A percentile compares a stretch with the other conserved stretches of the same genome.
Conservation (phyloP, 2,329 filamentous ascomycete genomes). For the Neophaeococcomyces aloes region DNA sequence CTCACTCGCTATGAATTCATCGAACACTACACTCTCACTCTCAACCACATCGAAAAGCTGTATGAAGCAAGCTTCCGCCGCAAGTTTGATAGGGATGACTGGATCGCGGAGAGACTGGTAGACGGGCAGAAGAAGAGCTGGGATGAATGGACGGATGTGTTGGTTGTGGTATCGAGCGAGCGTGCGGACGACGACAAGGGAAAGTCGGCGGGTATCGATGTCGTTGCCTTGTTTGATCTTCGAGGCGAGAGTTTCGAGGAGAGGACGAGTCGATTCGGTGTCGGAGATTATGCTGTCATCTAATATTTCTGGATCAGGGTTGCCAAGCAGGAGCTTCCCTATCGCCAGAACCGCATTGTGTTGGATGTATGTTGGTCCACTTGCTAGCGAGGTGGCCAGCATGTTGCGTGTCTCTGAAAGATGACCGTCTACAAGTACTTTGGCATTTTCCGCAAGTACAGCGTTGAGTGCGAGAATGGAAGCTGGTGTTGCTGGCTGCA, state of each 20-base stretch:
- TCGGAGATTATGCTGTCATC: slow-evolving; percentile 44
- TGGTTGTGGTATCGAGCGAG: slow-evolving; percentile 69
- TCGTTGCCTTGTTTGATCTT: slow-evolving; percentile 68
- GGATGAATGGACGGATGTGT: slow-evolving; percentile 59
- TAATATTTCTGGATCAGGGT: slow-evolving; percentile 37
- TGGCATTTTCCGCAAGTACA: slow-evolving; percentile 69
- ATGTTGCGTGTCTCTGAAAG: slow-evolving; percentile 64
- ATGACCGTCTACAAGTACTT: slow-evolving; percentile 56
- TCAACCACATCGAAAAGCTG: slow-evolving; percentile 83
- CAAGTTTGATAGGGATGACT: slow-evolving; percentile 89
- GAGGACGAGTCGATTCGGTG: slow-evolving; percentile 58
- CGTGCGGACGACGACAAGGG: slow-evolving; percentile 80
- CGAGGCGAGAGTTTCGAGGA: slow-evolving; percentile 67
- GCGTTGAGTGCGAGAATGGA: slow-evolving; percentile 84
- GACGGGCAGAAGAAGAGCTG: slow-evolving; percentile 67
- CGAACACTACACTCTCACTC: slow-evolving; percentile 74
- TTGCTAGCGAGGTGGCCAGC: slow-evolving; percentile 67
- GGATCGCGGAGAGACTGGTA: slow-evolving; percentile 84
- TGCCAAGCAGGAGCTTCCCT: slow-evolving; percentile 19
- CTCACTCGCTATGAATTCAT: slow-evolving; percentile 67
- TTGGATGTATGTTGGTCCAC: slow-evolving; percentile 70
- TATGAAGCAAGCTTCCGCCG: slow-evolving; percentile 88
- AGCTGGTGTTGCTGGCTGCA: slow-evolving; percentile 60
- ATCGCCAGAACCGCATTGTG: slow-evolving; percentile 20
- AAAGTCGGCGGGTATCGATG: slow-evolving; percentile 71